Evolutionary conservation across 2,329 filamentous ascomycete species (phyloP).

Genomic region (Clonostachys sp.): DNA sequence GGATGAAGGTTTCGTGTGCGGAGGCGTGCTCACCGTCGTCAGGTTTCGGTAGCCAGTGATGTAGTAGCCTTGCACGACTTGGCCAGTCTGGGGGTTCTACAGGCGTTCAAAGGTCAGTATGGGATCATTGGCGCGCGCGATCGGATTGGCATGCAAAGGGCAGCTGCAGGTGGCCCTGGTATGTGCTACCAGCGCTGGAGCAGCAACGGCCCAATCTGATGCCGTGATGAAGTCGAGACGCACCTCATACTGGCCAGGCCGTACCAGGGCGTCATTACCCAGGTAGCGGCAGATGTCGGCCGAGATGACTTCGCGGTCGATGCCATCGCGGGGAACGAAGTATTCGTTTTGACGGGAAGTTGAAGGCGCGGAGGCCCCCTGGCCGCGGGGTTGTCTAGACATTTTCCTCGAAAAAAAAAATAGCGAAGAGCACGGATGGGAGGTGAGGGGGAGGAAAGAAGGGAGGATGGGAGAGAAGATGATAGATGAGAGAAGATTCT

Average conservation of each 20-base stretch:
- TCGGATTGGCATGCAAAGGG: neutral
- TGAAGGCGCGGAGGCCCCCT: constrained; percentile 22
- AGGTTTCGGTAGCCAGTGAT: constrained; percentile 77
- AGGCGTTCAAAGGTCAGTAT: constrained; percentile 14
- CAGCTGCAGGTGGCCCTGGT: no score
- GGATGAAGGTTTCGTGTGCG: neutral
- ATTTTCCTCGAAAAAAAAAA: constrained; percentile 11
- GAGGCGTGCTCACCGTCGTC: constrained; percentile 57
- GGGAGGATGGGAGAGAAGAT: constrained; percentile 1
- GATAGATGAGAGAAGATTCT: no score
- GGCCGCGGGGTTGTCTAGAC: constrained; percentile 32
- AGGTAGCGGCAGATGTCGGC: constrained; percentile 81
- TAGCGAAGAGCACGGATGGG: constrained; percentile 6
- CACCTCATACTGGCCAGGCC: constrained; percentile 72
- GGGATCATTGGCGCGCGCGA: neutral
- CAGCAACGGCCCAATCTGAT: no score
- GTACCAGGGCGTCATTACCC: constrained; percentile 76
- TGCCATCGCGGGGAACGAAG: constrained; percentile 75
- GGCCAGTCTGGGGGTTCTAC: constrained; percentile 50
- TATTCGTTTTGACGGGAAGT: constrained; percentile 66
- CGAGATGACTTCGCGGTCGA: constrained; percentile 79
- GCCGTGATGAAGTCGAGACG: neutral
- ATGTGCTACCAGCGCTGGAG: no score
- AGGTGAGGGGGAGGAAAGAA: constrained; percentile 4
- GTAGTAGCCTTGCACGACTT: constrained; percentile 67